Evolutionary conservation across 805 yeast genomes (phyloP).

Genomic region (Myxozyma mucilagina): DNA sequence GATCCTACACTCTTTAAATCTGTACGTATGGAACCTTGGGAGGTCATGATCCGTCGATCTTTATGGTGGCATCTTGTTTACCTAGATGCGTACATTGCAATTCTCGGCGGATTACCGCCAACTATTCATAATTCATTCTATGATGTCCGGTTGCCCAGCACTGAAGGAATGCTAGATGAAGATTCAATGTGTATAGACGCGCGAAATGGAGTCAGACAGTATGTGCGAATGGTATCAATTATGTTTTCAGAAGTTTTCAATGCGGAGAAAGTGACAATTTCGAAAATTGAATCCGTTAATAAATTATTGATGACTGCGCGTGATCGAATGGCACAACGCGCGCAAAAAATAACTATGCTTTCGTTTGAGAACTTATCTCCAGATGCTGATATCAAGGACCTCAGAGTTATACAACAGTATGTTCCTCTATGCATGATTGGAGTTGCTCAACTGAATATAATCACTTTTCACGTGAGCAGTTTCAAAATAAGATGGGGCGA

Average conservation of each 20-base stretch:
- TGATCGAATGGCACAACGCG: constrained; percentile 1
- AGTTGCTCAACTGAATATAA: background rate
- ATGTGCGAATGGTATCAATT: background rate
- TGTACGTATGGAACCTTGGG: background rate
- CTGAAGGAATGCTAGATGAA: constrained; percentile 12
- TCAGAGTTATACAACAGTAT: background rate
- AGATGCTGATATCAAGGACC: background rate
- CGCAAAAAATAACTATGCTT: background rate
- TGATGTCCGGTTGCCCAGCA: background rate
- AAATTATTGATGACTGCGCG: background rate
- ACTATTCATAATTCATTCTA: background rate
- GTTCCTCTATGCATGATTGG: constrained; percentile 1
- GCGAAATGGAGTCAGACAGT: constrained; percentile 5
- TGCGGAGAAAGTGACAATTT: background rate
- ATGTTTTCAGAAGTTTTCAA: constrained; percentile 1
- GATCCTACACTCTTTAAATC: constrained; percentile 10
- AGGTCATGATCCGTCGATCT: background rate
- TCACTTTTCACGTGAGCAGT: background rate
- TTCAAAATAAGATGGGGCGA: constrained; percentile 2
- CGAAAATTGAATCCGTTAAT: background rate
- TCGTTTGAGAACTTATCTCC: background rate
- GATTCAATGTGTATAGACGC: constrained; percentile 8
- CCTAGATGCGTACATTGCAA: constrained; percentile 2
- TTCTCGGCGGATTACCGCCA: constrained; percentile 2
- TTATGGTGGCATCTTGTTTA: constrained; percentile 8